Base-by-base conservation (phyloP, 129 eudicot genomes). In the Pulicaria dysenterica region DNA sequence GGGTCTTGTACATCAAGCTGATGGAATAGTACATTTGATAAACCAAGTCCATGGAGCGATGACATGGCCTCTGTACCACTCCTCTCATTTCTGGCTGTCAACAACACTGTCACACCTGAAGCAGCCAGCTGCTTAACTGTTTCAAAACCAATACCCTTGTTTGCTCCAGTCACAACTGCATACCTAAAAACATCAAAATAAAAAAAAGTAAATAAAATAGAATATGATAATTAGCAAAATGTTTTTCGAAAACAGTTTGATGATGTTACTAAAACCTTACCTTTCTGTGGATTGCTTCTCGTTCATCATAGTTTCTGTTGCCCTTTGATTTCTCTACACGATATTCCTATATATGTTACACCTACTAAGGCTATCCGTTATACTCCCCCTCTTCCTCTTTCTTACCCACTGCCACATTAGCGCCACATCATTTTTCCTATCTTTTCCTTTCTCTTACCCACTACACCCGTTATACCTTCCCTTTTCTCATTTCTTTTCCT, bases 141-240 rank as follows among this genome's bases (percentile, higher is more conserved):
- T 85, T 92, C 96, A 5, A 86, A 58, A 9, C 97, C 97, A n/a
- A 88, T 92, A 37, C 97, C 97, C 86, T 86, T 88, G 77, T 92
- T 92, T 48, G 96, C 96, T 72, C 96, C 96, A 3, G 97, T 91
- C 63, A 91, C 93, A 69, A 91, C 96, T 24, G 96, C 97, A 79
- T 73, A 80, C 85, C 96, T 91, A 16, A 10, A 44, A 62, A 16
- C 36, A 54, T 36, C 36, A 31, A 19, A 13, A 51, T 39, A n/a
- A n/a, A n/a, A n/a, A n/a, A n/a, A n/a, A n/a, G n/a, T n/a, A n/a
- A n/a, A n/a, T n/a, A n/a, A n/a, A n/a, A n/a, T n/a, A n/a, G n/a
- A n/a, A n/a, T n/a, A n/a, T n/a, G n/a, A n/a, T n/a, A 3, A 49
- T 42, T 6, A 58, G 59, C 10, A 12, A 56, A 13, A 44, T 11